A percentile compares a stretch with the other conserved stretches of the same genome.
Conservation (phyloP, 2,329 filamentous ascomycete species). For the Aureobasidium sp. region DNA sequence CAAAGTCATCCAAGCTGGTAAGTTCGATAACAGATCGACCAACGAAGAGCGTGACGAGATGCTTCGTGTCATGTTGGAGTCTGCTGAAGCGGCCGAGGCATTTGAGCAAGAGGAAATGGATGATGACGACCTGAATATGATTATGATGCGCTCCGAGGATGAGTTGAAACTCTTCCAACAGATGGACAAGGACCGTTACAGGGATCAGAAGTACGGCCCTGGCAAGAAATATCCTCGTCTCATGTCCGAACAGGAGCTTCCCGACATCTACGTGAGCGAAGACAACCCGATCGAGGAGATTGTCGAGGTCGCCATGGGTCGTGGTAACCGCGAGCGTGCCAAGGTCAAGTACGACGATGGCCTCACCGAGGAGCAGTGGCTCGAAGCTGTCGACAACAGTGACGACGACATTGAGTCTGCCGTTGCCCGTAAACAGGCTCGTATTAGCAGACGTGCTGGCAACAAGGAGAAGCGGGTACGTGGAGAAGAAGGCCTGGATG, state of each 20-base stretch:
- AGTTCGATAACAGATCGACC: slow-evolving; percentile 98
- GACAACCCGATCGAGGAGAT: slow-evolving; percentile 74
- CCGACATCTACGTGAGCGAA: slow-evolving; percentile 87
- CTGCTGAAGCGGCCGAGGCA: slow-evolving; percentile 56
- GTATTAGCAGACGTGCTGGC: slow-evolving; percentile 66
- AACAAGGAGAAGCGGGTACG: slow-evolving; percentile 60
- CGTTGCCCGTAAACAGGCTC: slow-evolving; percentile 78
- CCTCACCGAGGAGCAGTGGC: slow-evolving; percentile 96
- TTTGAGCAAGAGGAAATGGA: slow-evolving; percentile 97
- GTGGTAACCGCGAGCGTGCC: slow-evolving; percentile 89
- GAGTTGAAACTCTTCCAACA: slow-evolving; percentile 72
- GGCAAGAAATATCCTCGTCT: slow-evolving; percentile 65
- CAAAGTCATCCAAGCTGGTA: slow-evolving; percentile 98
- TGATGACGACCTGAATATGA: slow-evolving; percentile 90
- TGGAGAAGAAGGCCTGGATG: slow-evolving; percentile 40
- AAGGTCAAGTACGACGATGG: slow-evolving; percentile 95
- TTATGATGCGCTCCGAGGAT: slow-evolving; percentile 78
- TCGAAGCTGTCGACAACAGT: slow-evolving; percentile 94
- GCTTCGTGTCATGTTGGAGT: slow-evolving; percentile 85
- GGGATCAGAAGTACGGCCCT: slow-evolving; percentile 62
- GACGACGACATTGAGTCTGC: slow-evolving; percentile 91
- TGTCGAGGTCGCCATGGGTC: slow-evolving; percentile 67
- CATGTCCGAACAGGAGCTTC: slow-evolving; percentile 78
- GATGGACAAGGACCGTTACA: slow-evolving; percentile 67
- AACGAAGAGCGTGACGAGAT: slow-evolving; percentile 97